Evolutionary conservation across 1,284 basidiomycete species (phyloP), one percentile per base, ranked within the genome.

Genomic region (Fistulina hepatica): DNA sequence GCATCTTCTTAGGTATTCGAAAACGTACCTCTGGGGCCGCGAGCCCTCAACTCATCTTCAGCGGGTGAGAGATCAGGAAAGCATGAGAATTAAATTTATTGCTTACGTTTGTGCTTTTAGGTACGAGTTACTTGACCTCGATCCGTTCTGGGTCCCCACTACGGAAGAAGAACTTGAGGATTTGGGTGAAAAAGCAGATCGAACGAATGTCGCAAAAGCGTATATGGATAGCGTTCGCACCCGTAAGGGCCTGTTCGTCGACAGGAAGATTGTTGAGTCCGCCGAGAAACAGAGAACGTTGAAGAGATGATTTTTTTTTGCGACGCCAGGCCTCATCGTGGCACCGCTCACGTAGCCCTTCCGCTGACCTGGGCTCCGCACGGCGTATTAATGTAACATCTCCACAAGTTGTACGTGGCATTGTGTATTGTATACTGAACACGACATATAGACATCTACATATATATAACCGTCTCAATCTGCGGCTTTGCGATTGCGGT

Each of bases 91-190:
- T 32, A 15, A 12, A 32, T 26, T 19, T 9, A 13, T 16, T 38
- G 5, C 11, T 25, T 4, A 2, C 9, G n/a, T 7, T 25, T 9
- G n/a, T 25, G 24, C 9, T 25, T 25, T 20, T 46, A 85, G 83
- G 31, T 90, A 88, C 58, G 88, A 94, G 56, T 69, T 90, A 50
- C 69, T 95, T 21, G 86, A 92, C 59, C 76, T 81, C 49, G 92
- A 98, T 64, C 95, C 95, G 3, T 98, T 94, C 67, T 98, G 95
- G 95, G 93, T 98, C 1, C 95, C 95, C 0, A 91, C 90, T 6
- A 98, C 95, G 0, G 86, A 95, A 52, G 95, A 97, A 56, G 95
- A 98, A 53, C 67, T 99, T 28, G 95, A 98, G 60, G 94, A 97
- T 57, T 67, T 98, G 6, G 95, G 95, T 33, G 90, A 94, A 55